Conservation (phyloP, 1,139 yeast species). For the Yamadazyma buinensis region DNA sequence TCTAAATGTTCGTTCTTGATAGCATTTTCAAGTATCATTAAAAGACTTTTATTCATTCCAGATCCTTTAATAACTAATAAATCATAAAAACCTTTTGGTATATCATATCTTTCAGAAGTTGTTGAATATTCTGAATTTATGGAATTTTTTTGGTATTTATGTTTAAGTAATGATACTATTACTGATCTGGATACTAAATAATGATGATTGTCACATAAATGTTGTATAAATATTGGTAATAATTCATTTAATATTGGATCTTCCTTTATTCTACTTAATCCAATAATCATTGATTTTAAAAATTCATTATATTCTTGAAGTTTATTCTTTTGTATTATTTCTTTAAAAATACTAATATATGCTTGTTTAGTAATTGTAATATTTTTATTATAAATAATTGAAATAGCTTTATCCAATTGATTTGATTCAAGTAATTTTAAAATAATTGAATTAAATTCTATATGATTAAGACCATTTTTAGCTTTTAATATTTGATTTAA, state of each 20-base stretch:
- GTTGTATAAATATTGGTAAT: slow-evolving; percentile 5
- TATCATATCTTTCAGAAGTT: background rate
- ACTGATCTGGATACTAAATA: slow-evolving; percentile 2
- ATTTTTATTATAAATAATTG: slow-evolving; percentile 19
- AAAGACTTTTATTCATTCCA: slow-evolving; percentile 5
- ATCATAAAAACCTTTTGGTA: slow-evolving; percentile 13
- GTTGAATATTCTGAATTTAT: too few species aligned
- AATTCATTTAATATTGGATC: slow-evolving; percentile 1
- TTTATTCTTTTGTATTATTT: slow-evolving; percentile 4
- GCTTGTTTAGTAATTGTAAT: slow-evolving; percentile 24
- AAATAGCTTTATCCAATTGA: slow-evolving; percentile 21
- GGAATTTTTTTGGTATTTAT: background rate
- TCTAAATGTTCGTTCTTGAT: slow-evolving; percentile 20
- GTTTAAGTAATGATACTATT: slow-evolving; percentile 1
- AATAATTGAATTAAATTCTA: slow-evolving; percentile 28
- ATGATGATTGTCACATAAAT: slow-evolving; percentile 1
- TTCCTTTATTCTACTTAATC: slow-evolving; percentile 1
- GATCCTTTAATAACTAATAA: slow-evolving; percentile 6
- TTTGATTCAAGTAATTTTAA: slow-evolving; percentile 22
- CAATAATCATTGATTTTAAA: slow-evolving; percentile 3
- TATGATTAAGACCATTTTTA: slow-evolving; percentile 20
- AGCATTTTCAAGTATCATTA: slow-evolving; percentile 18
- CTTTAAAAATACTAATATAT: slow-evolving; percentile 13
- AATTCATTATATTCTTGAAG: background rate
- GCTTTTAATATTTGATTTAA: slow-evolving; percentile 29